Base-by-base conservation (phyloP, 768 basidiomycete genomes). In the Suillus ampliporus region DNA sequence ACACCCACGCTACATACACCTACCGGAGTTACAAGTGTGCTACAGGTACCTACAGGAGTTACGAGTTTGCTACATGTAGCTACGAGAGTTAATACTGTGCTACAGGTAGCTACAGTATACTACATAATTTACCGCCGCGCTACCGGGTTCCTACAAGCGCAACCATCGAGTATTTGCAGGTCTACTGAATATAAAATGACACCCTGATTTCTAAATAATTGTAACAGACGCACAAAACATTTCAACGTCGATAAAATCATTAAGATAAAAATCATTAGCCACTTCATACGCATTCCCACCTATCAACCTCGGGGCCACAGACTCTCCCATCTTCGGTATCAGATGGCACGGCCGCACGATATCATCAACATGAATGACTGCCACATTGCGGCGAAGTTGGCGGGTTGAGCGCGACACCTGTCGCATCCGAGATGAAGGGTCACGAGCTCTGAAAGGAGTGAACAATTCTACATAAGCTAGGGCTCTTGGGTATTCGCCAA, bases 381-480 rank as follows among this genome's bases (percentile, higher is more conserved):
- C 31, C 4, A 50, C 50, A 43, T 61, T 53, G 23, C 34, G 47
- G 44, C 31, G 21, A 50, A 31, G 50, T 26, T 54, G 53, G 23
- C 61, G 44, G 15, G 61, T 61, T 14, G 52, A 61, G 19, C 53
- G 52, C 21, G 61, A 56, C 23, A 62, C 9, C 14, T 31, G 23
- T 26, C 57, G 37, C 53, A 56, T 62, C 4, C 41, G 23, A 37
- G 40, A 19, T 23, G 47, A 34, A 11, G 53, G 23, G 41, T 62
- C 52, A 13, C 43, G 54, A 11, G 23, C 37, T 34, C 26, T 40
- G 52, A 72, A 57, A 4, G 65, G 53, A 2, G 63, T 71, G 56
- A 67, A 74, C 68, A 67, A 72, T 19, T 74, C 68, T 28, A 74
- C 58, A 59, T 73, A 74, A 2, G 71, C 68, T 13, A 73, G 63